Base-by-base conservation (phyloP, 352 stramenopile genomes). In the Phytophthora tentaculata region DNA sequence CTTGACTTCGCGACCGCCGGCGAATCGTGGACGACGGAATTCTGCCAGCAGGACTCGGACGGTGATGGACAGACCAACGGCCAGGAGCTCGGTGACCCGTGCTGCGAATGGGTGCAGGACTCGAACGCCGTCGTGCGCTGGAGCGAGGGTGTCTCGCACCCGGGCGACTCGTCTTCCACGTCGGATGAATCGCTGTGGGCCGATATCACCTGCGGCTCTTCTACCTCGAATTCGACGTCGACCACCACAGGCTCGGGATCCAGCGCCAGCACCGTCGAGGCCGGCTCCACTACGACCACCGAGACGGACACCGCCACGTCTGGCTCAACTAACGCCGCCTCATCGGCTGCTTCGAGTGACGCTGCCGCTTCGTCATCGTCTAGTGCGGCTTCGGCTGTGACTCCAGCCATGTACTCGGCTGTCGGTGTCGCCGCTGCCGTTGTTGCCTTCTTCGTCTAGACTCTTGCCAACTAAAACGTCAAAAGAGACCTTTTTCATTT, bases 1-100 rank as follows among this genome's bases (percentile, higher is more conserved):
- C 37, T 55, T 2, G 49, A 59, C 28, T 73, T 73, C 23, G 43
- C 4, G 1, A 61, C 23, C 6, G 54, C 44, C 22, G 55, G 22
- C 12, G 28, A 62, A 3, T 24, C 24, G 45, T 87, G 79, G 79
- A 81, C 77, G 14, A 62, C 45, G 5, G 67, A 56, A 20, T 70
- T 93, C 29, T 94, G 86, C 61, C 23, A 94, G 54, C 19, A 69
- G 24, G 89, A 96, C 64, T 88, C 74, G 44, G 89, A 96, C 53
- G 79, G 83, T 24, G 89, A 96, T 61, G 89, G 89, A 0, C 75
- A 86, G 35, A 95, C 87, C 44, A 96, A 96, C 73, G 88, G 88
- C 39, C 68, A 95, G 57, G 89, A 96, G 67, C 83, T 96, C 12
- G 88, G 90, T 5, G 90, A 97, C 62, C 87, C 87, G 50, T 87